Base-by-base conservation (phyloP, 495 filamentous ascomycete species). In the Neurospora hispaniola region DNA sequence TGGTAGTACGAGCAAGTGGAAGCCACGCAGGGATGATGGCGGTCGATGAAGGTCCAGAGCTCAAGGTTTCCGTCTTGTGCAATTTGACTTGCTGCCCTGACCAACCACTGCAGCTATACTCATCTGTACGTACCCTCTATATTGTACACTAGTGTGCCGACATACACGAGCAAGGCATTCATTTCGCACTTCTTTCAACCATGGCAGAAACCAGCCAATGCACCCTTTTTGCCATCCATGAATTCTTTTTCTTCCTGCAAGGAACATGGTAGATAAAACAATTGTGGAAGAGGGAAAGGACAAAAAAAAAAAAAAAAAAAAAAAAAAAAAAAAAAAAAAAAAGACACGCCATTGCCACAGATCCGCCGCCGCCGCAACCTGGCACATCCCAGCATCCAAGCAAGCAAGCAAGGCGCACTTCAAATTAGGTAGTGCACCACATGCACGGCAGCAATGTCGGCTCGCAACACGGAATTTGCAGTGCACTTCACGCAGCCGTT, bases 21-120 rank as follows among this genome's bases (percentile, higher is more conserved):
- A 54, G 14, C 44, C 27, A 70, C 68, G 69, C 70, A 70, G 69
- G 72, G 72, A 62, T 42, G 62, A 69, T 41, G 72, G 76, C 68
- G 69, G 77, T 72, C 77, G 9, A 76, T 76, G 5, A 16, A 18
- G 76, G 77, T 76, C 77, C 75, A 69, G 77, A 78, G 62, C 75
- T 44, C 72, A 54, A 39, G 18, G 42, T 42, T 54, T 73, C 54
- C 54, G 54, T 41, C 42, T 72, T 38, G 42, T 68, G 43, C 54
- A 68, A 74, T 73, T 73, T 74, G 41, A 69, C 42, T 16, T 10
- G 48, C 23, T 44, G 74, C 31, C 44, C 38, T 44, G 74, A 40
- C 44, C 38, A n/a, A 12, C 11, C 42, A 73, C 27, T 42, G 40
- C 72, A 73, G 42, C 68, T 42, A 70, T 71, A 43, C 11, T 11